Evolutionary conservation across 257 asterid genomes (phyloP).

Genomic region (Jasminum sambac): DNA sequence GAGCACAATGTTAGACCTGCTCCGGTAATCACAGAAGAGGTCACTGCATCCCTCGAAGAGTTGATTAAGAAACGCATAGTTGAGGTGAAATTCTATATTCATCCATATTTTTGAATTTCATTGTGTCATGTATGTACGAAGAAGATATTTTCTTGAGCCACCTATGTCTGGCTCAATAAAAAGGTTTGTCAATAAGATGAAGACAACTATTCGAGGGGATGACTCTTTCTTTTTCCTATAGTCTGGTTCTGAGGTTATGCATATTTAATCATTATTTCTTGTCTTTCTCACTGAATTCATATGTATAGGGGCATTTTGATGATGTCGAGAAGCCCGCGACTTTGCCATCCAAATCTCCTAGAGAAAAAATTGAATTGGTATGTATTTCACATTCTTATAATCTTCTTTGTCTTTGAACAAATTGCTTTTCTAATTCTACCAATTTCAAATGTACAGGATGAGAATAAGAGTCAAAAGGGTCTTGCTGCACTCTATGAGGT

Average conservation of each 20-base stretch:
- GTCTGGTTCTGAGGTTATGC: constrained; percentile 1
- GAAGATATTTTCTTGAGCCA: neutral
- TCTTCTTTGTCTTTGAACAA: constrained; percentile 19
- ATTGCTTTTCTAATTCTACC: constrained; percentile 21
- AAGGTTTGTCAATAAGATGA: neutral
- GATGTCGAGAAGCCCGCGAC: constrained; percentile 75
- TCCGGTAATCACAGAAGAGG: constrained; percentile 84
- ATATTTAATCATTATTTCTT: constrained; percentile 12
- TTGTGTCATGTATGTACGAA: constrained; percentile 1
- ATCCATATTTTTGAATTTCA: neutral
- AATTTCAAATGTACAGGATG: constrained; percentile 64
- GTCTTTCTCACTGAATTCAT: constrained; percentile 12
- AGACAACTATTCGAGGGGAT: too few relatives aligned
- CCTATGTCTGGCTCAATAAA: neutral
- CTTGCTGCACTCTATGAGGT: constrained; percentile 95
- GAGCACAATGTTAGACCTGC: constrained; percentile 93
- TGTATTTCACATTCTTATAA: constrained; percentile 8
- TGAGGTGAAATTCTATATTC: constrained; percentile 54
- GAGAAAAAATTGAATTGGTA: constrained; percentile 80
- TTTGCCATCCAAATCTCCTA: constrained; percentile 57
- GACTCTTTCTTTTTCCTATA: neutral
- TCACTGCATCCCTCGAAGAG: constrained; percentile 82
- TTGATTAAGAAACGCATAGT: constrained; percentile 69
- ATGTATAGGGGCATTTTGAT: constrained; percentile 76
- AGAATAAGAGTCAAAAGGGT: constrained; percentile 88